Percentiles rank a stretch among this genome's conserved stretches.
These are phyloP conservation scores for Botrytis galanthina DNA, from an alignment of 2,329 filamentous ascomycete species.

Conservation along the genomic window DNA sequence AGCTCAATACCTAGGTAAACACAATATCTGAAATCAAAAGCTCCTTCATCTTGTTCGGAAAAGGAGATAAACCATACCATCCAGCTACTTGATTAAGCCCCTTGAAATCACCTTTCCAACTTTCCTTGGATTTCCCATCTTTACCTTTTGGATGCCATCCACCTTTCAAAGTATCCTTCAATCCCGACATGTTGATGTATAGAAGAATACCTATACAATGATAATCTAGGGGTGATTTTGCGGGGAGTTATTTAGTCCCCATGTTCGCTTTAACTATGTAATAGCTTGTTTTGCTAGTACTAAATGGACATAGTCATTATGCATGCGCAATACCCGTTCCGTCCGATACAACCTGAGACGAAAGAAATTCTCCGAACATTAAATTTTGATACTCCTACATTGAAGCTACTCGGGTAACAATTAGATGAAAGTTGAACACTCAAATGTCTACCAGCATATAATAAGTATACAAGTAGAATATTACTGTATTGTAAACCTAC, in stretches of 20 bases:
- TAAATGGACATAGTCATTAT: background rate
- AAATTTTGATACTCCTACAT: background rate
- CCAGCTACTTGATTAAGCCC: conserved; percentile 39
- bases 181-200: conserved; percentile 31
- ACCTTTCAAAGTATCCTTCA: conserved; percentile 48
- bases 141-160: conserved; percentile 55
- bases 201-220: background rate
- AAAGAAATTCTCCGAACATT: background rate
- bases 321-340: background rate
- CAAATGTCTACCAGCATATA: background rate
- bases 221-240: conserved; percentile 2
- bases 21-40: background rate
- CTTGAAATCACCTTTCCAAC: conserved; percentile 47
- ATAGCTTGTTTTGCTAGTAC: conserved; percentile 11
- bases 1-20: background rate
- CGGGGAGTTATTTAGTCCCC: background rate
- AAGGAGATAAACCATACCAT: conserved; percentile 28
- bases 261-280: background rate
- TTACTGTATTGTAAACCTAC: background rate
- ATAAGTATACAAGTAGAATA: background rate
- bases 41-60: background rate
- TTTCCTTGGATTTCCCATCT: conserved; percentile 49
- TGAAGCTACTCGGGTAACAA: background rate
- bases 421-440: background rate
- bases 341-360: background rate